Percentiles rank a stretch among this genome's conserved stretches.
Conservation (phyloP, 139 green algal species). For the Coelastrella sp. region DNA sequence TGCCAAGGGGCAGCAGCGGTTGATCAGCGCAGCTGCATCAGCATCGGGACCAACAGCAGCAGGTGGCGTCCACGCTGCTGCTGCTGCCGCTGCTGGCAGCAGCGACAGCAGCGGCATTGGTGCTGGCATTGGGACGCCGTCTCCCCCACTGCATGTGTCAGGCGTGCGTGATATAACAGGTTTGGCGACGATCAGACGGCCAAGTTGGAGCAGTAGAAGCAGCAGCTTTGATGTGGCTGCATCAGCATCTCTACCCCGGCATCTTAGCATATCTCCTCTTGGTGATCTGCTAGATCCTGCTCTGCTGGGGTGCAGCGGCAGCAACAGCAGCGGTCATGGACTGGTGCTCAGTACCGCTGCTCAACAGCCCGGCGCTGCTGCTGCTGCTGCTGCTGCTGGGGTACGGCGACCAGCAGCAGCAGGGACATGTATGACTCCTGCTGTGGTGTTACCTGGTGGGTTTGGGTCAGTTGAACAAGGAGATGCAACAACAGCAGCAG, state of each 20-base stretch:
- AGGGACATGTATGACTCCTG: neutral
- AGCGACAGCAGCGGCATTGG: neutral
- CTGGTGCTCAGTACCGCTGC: too few relatives aligned
- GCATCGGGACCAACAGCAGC: neutral
- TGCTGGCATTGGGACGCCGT: neutral
- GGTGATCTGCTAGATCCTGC: conserved; percentile 1
- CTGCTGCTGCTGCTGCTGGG: neutral
- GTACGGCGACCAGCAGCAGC: neutral
- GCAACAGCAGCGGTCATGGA: conserved; percentile 17
- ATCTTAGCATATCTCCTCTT: conserved; percentile 6
- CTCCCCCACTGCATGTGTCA: conserved; percentile 48
- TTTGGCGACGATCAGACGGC: conserved; percentile 61
- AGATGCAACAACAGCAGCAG: neutral
- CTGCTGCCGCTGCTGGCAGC: conserved; percentile 8
- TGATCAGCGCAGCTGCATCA: conserved; percentile 8
- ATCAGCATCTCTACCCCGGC: conserved; percentile 8
- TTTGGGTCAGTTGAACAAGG: neutral
- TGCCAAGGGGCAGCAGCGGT: neutral
- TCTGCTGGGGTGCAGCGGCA: conserved; percentile 28
- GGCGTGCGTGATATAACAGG: conserved; percentile 62
- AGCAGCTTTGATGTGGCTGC: conserved; percentile 39
- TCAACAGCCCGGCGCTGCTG: neutral
- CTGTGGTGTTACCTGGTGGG: neutral
- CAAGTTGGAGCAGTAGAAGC: conserved; percentile 60
- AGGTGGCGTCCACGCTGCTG: too few relatives aligned